Evolutionary conservation across 2,329 filamentous ascomycete genomes (phyloP).

Genomic region (Pyricularia grisea): DNA sequence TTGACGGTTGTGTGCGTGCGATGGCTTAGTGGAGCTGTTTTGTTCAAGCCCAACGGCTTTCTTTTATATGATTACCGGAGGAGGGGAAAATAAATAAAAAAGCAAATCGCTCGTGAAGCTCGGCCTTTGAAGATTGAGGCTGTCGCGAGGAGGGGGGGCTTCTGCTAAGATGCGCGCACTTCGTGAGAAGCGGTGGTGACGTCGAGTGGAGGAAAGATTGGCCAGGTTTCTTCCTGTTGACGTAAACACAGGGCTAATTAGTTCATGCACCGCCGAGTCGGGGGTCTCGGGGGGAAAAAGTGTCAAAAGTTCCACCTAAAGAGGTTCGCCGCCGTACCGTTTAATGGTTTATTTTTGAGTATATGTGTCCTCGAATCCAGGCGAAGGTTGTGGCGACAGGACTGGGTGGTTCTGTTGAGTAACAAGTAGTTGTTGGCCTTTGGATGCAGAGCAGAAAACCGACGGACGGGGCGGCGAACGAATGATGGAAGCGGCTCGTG

Average conservation of each 20-base stretch:
- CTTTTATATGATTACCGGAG: no score
- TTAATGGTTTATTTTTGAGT: neutral
- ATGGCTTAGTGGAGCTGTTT: neutral
- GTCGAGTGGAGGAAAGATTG: constrained; percentile 1
- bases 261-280: neutral
- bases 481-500: constrained; percentile 6
- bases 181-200: neutral
- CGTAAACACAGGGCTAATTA: neutral
- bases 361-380: constrained; percentile 4
- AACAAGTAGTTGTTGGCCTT: neutral
- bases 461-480: neutral
- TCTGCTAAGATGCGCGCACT: neutral
- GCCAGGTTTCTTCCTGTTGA: constrained; percentile 1
- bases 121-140: neutral
- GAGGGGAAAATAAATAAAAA: neutral
- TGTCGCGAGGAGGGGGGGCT: neutral
- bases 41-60: neutral
- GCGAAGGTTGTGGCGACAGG: neutral
- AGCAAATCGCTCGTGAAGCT: neutral
- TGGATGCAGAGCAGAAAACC: neutral
- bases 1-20: constrained; percentile 15
- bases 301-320: neutral
- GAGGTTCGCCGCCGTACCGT: neutral
- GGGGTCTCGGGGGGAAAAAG: neutral
- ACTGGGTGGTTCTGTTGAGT: neutral